Conservation (phyloP, 257 asterid species). For the Plantago ovata region DNA sequence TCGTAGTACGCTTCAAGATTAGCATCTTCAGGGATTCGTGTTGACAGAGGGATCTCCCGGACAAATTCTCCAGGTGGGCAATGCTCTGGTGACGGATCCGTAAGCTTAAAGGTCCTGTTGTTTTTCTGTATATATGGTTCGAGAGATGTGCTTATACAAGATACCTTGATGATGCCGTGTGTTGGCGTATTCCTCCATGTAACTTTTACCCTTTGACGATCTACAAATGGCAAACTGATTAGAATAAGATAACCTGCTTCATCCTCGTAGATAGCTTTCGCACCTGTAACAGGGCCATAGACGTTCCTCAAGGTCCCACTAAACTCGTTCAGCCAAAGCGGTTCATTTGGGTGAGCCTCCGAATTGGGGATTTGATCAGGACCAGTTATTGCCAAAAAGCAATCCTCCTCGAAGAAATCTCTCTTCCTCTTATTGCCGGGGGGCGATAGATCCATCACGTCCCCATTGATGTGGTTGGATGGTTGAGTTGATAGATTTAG, state of each 20-base stretch:
- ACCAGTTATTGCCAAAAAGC: conserved; percentile 37
- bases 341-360: conserved; percentile 52
- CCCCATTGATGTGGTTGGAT: conserved; percentile 54
- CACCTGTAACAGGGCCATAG: conserved; percentile 84
- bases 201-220: conserved; percentile 78
- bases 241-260: conserved; percentile 62
- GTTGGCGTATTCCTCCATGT: conserved; percentile 84
- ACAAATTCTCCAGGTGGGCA: conserved; percentile 93
- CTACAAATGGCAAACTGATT: conserved; percentile 82
- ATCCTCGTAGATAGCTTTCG: conserved; percentile 78
- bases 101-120: conserved; percentile 69
- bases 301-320: conserved; percentile 67
- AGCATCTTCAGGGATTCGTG: conserved; percentile 91
- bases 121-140: conserved; percentile 69
- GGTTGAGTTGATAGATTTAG: conserved; percentile 60
- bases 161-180: conserved; percentile 73
- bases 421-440: conserved; percentile 54
- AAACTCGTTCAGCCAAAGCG: conserved; percentile 63
- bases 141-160: conserved; percentile 65
- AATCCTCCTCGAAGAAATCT: conserved; percentile 56
- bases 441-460: conserved; percentile 47
- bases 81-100: conserved; percentile 70
- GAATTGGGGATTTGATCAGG: conserved; percentile 54
- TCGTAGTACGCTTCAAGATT: conserved; percentile 80
- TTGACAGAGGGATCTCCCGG: conserved; percentile 73